These are phyloP conservation scores for Sabuloglossum arenarium DNA, from an alignment of 495 filamentous ascomycete genomes.

Conservation along the genomic window DNA sequence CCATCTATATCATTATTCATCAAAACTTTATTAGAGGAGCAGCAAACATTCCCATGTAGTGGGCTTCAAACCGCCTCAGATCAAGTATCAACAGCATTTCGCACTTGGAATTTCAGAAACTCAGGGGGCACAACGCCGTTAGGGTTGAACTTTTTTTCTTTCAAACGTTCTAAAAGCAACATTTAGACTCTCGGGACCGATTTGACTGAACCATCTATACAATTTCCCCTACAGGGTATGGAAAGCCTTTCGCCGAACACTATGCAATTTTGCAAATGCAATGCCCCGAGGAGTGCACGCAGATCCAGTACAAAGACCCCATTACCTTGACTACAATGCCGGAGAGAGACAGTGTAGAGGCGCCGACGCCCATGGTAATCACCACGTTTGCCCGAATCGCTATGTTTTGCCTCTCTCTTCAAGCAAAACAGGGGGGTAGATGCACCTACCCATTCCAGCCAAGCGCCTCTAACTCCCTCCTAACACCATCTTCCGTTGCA, in stretches of 20 bases:
- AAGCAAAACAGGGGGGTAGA: neutral
- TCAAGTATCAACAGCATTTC: too few species aligned
- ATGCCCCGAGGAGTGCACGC: too few species aligned
- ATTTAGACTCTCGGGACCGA: too few species aligned
- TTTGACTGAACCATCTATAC: neutral
- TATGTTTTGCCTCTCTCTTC: neutral
- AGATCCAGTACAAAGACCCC: too few species aligned
- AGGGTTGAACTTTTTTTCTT: too few species aligned
- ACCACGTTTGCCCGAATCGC: neutral
- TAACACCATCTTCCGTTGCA: constrained; percentile 58
- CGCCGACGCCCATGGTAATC: neutral
- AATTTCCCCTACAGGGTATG: neutral
- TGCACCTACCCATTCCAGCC: constrained; percentile 24
- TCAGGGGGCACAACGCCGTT: too few species aligned
- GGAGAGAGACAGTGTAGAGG: neutral
- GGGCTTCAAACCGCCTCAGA: too few species aligned
- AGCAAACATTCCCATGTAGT: too few species aligned
- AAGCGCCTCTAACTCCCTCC: constrained; percentile 55
- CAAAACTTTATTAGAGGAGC: too few species aligned
- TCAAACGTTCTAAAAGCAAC: too few species aligned
- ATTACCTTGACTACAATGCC: neutral
- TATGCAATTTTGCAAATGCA: neutral
- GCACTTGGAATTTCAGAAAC: too few species aligned
- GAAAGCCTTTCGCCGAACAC: neutral
- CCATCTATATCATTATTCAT: too few species aligned